Conservation (phyloP, 2,329 filamentous ascomycete species). For the Lachnellula subtilissima region DNA sequence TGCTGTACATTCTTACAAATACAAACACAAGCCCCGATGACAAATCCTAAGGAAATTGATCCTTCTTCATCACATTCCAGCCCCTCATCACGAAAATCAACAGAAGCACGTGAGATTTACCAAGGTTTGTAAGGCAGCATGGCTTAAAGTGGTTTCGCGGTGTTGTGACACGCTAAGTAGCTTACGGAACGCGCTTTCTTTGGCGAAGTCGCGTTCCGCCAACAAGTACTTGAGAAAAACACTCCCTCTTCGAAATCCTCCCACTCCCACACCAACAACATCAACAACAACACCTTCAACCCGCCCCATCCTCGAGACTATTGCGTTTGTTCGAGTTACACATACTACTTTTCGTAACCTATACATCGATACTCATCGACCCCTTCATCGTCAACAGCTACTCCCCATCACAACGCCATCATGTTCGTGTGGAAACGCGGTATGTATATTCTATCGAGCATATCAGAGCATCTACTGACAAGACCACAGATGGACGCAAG, state of each 20-base stretch:
- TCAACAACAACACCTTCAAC: conserved; percentile 13
- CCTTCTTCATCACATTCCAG: conserved; percentile 36
- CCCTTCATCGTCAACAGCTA: conserved; percentile 8
- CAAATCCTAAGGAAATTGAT: conserved; percentile 38
- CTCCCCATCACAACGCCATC: conserved; percentile 16
- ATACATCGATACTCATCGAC: conserved; percentile 12
- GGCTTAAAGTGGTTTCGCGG: conserved; percentile 25
- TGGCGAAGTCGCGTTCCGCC: conserved; percentile 12
- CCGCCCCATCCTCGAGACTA: conserved; percentile 4
- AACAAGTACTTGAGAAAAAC: conserved; percentile 5
- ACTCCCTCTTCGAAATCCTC: conserved; percentile 12
- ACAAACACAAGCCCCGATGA: too few relatives aligned
- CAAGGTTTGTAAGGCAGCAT: neutral
- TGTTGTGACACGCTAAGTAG: conserved; percentile 16
- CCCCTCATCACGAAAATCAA: neutral
- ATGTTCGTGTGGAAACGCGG: conserved; percentile 35
- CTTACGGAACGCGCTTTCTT: conserved; percentile 17
- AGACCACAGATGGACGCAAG: conserved; percentile 81
- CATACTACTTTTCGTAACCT: conserved; percentile 2
- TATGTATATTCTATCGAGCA: conserved; percentile 22
- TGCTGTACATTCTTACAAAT: too few relatives aligned
- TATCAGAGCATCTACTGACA: conserved; percentile 9
- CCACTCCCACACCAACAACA: conserved; percentile 9
- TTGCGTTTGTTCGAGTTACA: conserved; percentile 12
- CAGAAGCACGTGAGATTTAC: neutral